Percentiles rank a stretch among this genome's conserved stretches.
phyloP scores from a whole-genome alignment of 1,284 basidiomycete genomes.

The Cryptococcus wingfieldii region DNA sequence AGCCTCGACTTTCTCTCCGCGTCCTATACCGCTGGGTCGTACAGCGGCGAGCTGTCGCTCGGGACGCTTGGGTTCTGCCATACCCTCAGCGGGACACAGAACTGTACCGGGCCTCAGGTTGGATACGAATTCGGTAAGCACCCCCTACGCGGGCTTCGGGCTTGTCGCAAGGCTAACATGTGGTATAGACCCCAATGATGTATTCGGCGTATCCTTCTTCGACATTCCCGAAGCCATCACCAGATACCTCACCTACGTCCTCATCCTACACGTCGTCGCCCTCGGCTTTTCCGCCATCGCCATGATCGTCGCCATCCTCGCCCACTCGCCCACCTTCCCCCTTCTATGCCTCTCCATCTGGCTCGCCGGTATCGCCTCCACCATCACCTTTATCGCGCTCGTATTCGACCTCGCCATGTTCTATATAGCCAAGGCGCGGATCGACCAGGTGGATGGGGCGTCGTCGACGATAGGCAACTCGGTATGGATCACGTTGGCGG shows the following conservation, averaged over 20 bases:
- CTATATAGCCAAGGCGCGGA: constrained; percentile 72
- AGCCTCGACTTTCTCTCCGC: constrained; percentile 80
- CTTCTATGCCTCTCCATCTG: constrained; percentile 79
- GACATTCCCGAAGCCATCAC: constrained; percentile 64
- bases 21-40: constrained; percentile 53
- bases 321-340: constrained; percentile 76
- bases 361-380: constrained; percentile 68
- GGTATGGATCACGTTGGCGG: constrained; percentile 78
- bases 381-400: constrained; percentile 70
- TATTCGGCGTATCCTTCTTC: constrained; percentile 63
- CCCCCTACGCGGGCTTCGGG: no score
- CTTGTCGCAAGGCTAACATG: not conserved
- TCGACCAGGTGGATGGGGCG: constrained; percentile 64
- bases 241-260: constrained; percentile 84
- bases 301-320: constrained; percentile 71
- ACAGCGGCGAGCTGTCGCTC: constrained; percentile 65
- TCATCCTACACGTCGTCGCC: constrained; percentile 81
- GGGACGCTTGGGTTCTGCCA: constrained; percentile 82
- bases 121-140: constrained; percentile 76
- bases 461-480: constrained; percentile 69
- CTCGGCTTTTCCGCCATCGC: constrained; percentile 66
- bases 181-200: constrained; percentile 69
- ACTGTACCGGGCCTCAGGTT: constrained; percentile 69
- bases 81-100: constrained; percentile 50
- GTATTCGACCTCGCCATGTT: constrained; percentile 82